Conservation (phyloP, 139 green algal genomes). For the Micractinium conductrix region DNA sequence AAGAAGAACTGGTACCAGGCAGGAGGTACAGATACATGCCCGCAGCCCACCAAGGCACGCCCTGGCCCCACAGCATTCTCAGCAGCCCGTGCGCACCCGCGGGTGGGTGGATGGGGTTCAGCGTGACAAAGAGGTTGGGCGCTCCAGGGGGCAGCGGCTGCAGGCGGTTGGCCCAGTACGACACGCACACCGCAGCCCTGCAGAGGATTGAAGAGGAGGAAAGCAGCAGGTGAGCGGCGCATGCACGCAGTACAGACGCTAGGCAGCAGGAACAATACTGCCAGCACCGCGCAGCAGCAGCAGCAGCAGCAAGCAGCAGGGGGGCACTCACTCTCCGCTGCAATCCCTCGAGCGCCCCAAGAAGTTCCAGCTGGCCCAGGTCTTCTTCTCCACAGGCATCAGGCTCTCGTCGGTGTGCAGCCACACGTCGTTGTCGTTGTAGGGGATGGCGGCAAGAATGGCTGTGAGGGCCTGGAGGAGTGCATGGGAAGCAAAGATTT, state of each 20-base stretch:
- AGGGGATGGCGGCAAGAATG: constrained; percentile 83
- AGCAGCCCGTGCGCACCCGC: constrained; percentile 42
- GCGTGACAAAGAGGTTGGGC: constrained; percentile 89
- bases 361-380: constrained; percentile 95
- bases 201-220: neutral
- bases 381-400: constrained; percentile 77
- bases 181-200: constrained; percentile 80
- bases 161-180: constrained; percentile 93
- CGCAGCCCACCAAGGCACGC: neutral
- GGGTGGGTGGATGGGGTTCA: constrained; percentile 86
- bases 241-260: no score
- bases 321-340: neutral
- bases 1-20: no score
- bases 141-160: constrained; percentile 76
- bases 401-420: constrained; percentile 85
- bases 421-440: constrained; percentile 87
- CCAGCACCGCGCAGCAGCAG: neutral
- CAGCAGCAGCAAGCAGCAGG: no score
- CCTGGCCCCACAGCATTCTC: no score
- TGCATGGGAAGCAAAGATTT: neutral
- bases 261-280: no score
- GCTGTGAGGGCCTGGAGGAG: constrained; percentile 53
- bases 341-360: constrained; percentile 47
- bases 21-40: no score
- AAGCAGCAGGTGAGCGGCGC: no score